Evolutionary conservation across 371 early-diverging fungal genomes (phyloP), one percentile per base, ranked within the genome.

Genomic region (Rhizomucor miehei): DNA sequence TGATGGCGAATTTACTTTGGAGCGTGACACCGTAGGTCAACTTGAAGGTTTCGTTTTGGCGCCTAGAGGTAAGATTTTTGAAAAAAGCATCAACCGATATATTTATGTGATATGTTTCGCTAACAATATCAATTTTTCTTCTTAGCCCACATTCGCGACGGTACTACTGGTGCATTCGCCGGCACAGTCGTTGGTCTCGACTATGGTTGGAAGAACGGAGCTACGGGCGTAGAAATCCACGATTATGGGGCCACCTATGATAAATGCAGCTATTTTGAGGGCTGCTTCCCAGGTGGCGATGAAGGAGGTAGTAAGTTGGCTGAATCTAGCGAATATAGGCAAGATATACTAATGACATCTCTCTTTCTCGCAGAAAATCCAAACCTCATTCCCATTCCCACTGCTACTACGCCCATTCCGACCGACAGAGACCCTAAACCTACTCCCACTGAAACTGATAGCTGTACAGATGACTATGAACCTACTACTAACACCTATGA

Each of bases 21-120:
- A 37, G 13, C 45, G 69, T 19, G 52, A 53, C 43, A 62, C 60
- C 2, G 59, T 47, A 0, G 48, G 54, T 24, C 56, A 56, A 8
- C 40, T 69, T 16, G 54, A 54, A 51, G 69, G 62, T 3, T 29
- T 59, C 10, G 41, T 47, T 16, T 23, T 69, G 24, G 62, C 69
- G 10, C 69, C 69, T 21, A 38, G 43, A 29, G 69, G 61, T 66
- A 48, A 55, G 21, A 4, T 1, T 5, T 35, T n/a, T 9, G n/a
- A n/a, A n/a, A n/a, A n/a, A n/a, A n/a, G n/a, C n/a, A n/a, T 21
- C 14, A 21, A n/a, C 13, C 3, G 9, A 46, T 23, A 50, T 11
- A 44, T 20, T 6, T 20, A 46, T 20, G 23, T 25, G 21, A 39
- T 37, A 25, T 37, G 10, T 34, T 16, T 20, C 16, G n/a, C 6